Percentiles rank a stretch among this genome's conserved stretches.
Evolutionary conservation across 2,329 filamentous ascomycete species (phyloP).

Genomic region (Cercospora janseana): DNA sequence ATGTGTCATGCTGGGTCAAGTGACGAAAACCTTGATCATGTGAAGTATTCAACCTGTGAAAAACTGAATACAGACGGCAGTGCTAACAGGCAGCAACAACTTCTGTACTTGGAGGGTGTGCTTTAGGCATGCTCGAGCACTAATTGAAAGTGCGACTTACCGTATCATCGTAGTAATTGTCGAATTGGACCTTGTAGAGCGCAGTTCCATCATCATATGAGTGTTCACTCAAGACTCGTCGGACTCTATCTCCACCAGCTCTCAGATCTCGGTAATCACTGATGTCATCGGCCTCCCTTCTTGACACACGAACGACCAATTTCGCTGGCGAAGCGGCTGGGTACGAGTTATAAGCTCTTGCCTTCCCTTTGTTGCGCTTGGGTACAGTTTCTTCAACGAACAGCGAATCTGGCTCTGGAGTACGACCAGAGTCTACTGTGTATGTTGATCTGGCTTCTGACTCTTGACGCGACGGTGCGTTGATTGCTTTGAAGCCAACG

Average conservation of each 20-base stretch:
- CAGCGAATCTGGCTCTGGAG: conserved; percentile 9
- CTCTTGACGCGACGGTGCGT: conserved; percentile 8
- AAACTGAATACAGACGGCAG: too few species aligned
- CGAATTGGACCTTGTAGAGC: conserved; percentile 45
- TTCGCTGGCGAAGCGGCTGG: not conserved
- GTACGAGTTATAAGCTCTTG: not conserved
- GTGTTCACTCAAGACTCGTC: conserved; percentile 43
- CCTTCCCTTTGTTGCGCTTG: conserved; percentile 6
- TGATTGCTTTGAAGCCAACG: conserved; percentile 24
- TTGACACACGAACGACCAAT: conserved; percentile 21
- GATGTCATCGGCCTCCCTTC: conserved; percentile 21
- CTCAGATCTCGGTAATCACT: conserved; percentile 32
- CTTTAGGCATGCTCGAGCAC: not conserved
- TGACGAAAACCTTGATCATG: too few species aligned
- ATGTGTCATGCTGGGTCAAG: too few species aligned
- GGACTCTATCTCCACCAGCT: conserved; percentile 35
- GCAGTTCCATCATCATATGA: conserved; percentile 34
- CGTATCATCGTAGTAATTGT: conserved; percentile 41
- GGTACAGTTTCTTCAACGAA: conserved; percentile 16
- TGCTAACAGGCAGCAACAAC: too few species aligned
- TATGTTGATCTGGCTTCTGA: conserved; percentile 15
- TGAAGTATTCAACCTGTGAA: too few species aligned
- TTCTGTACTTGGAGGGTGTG: too few species aligned
- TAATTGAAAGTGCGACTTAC: conserved; percentile 33
- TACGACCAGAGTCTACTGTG: conserved; percentile 15